Percentiles rank a stretch among this genome's conserved stretches.
These are phyloP conservation scores for Pythium brachiatum DNA, from an alignment of 352 stramenopile species.

Conservation along the genomic window DNA sequence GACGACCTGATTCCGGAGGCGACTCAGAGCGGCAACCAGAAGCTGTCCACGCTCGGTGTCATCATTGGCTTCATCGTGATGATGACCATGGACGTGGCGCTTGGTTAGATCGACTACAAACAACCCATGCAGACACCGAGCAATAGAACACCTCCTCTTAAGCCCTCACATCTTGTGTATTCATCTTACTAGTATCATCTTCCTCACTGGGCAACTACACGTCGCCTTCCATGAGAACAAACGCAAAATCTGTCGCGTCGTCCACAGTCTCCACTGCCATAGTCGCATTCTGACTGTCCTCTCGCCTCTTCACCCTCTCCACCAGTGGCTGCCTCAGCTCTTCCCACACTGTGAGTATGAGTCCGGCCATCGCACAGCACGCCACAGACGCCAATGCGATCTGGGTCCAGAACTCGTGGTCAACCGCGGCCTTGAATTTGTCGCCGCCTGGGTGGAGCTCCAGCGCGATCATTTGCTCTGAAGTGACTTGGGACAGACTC, in stretches of 20 bases:
- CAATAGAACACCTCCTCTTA: conserved; percentile 6
- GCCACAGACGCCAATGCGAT: conserved; percentile 41
- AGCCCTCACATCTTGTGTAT: conserved; percentile 2
- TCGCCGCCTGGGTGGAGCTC: conserved; percentile 59
- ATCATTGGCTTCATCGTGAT: conserved; percentile 92
- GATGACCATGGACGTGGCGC: conserved; percentile 88
- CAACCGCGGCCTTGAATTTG: conserved; percentile 39
- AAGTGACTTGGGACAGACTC: background rate
- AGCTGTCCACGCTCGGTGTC: conserved; percentile 79
- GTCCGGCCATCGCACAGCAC: conserved; percentile 39
- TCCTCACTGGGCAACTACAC: conserved; percentile 6
- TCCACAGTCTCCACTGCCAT: background rate
- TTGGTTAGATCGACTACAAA: conserved; percentile 38
- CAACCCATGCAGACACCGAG: background rate
- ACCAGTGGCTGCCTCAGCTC: conserved; percentile 18
- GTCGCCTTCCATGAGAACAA: conserved; percentile 52
- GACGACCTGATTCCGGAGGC: conserved; percentile 90
- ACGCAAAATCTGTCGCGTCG: conserved; percentile 34
- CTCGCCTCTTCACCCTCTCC: background rate
- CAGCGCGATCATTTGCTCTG: conserved; percentile 37
- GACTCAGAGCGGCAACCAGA: conserved; percentile 87
- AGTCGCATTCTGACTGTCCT: background rate
- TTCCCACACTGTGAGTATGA: conserved; percentile 56
- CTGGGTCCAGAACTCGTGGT: conserved; percentile 39
- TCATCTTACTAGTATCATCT: background rate